A percentile compares a stretch with the other conserved stretches of the same genome.
Evolutionary conservation across 2,329 filamentous ascomycete species (phyloP).

Genomic region (Fusarium drepaniforme): DNA sequence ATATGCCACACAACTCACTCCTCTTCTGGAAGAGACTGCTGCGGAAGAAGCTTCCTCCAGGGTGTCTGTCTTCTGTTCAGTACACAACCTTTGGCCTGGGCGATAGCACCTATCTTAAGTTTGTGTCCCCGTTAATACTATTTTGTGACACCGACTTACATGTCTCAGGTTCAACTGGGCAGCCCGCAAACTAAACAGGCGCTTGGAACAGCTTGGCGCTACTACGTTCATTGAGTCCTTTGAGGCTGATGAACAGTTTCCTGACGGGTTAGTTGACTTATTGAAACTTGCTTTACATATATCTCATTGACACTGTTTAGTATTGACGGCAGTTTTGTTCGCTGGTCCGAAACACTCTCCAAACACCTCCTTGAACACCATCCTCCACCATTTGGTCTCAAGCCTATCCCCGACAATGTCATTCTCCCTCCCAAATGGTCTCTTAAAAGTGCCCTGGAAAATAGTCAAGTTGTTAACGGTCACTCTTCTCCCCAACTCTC

Average conservation of each 20-base stretch:
- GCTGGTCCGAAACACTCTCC: slow-evolving; percentile 79
- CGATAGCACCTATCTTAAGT: slow-evolving; percentile 95
- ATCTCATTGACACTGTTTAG: slow-evolving; percentile 57
- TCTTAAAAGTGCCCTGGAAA: slow-evolving; percentile 36
- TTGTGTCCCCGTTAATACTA: slow-evolving; percentile 45
- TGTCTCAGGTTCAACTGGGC: slow-evolving; percentile 87
- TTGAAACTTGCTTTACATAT: background rate
- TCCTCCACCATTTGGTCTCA: slow-evolving; percentile 75
- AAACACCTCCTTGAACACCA: slow-evolving; percentile 74
- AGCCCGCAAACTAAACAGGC: slow-evolving; percentile 86
- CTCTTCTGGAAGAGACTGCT: slow-evolving; percentile 88
- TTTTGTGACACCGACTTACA: background rate
- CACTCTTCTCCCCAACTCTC: slow-evolving; percentile 17
- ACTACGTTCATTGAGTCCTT: slow-evolving; percentile 80
- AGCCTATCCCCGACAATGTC: slow-evolving; percentile 79
- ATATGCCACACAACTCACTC: slow-evolving; percentile 86
- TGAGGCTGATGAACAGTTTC: slow-evolving; percentile 93
- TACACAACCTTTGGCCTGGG: slow-evolving; percentile 94
- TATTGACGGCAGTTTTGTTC: slow-evolving; percentile 83
- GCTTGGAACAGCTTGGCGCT: slow-evolving; percentile 86
- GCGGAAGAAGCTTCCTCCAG: slow-evolving; percentile 79
- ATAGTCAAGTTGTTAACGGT: slow-evolving; percentile 17
- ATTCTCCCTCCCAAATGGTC: slow-evolving; percentile 80
- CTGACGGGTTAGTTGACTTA: slow-evolving; percentile 78
- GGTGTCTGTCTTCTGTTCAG: slow-evolving; percentile 74